These are phyloP conservation scores for Serendipita sp. DNA, from an alignment of 768 basidiomycete genomes.

Conservation along the genomic window DNA sequence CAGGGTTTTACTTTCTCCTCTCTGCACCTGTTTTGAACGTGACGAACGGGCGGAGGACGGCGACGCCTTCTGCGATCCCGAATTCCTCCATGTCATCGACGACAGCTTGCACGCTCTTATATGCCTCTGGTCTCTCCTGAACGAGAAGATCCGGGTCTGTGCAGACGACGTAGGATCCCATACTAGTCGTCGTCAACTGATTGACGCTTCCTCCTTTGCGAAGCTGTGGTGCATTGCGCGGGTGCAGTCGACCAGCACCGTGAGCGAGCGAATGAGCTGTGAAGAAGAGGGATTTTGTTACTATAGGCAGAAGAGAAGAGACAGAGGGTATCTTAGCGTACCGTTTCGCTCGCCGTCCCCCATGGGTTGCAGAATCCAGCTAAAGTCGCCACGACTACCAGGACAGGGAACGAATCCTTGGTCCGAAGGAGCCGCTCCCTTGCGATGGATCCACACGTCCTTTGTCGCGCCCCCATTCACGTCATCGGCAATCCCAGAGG, in stretches of 20 bases:
- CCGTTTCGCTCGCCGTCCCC: conserved; percentile 25
- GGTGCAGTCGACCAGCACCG: conserved; percentile 25
- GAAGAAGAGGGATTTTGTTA: neutral
- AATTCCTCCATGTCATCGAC: conserved; percentile 24
- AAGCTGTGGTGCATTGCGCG: conserved; percentile 20
- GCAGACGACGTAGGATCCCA: conserved; percentile 26
- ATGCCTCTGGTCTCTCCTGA: conserved; percentile 27
- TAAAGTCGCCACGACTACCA: conserved; percentile 26
- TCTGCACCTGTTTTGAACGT: conserved; percentile 24
- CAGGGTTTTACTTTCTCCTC: neutral
- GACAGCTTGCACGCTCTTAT: conserved; percentile 24
- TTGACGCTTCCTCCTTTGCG: conserved; percentile 13
- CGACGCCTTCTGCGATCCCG: conserved; percentile 20
- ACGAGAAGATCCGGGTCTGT: conserved; percentile 23
- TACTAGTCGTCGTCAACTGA: conserved; percentile 20
- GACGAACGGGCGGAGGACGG: conserved; percentile 23
- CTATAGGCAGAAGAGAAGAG: neutral
- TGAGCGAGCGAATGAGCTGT: conserved; percentile 26
- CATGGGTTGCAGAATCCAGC: conserved; percentile 22
- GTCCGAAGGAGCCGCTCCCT: conserved; percentile 26
- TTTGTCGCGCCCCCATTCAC: conserved; percentile 10
- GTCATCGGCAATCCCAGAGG: conserved; percentile 14
- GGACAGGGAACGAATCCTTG: conserved; percentile 24
- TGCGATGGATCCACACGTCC: conserved; percentile 26
- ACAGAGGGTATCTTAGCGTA: conserved; percentile 17